Evolutionary conservation across 2,329 filamentous ascomycete species (phyloP).

Genomic region (Diaporthe aspalathi): DNA sequence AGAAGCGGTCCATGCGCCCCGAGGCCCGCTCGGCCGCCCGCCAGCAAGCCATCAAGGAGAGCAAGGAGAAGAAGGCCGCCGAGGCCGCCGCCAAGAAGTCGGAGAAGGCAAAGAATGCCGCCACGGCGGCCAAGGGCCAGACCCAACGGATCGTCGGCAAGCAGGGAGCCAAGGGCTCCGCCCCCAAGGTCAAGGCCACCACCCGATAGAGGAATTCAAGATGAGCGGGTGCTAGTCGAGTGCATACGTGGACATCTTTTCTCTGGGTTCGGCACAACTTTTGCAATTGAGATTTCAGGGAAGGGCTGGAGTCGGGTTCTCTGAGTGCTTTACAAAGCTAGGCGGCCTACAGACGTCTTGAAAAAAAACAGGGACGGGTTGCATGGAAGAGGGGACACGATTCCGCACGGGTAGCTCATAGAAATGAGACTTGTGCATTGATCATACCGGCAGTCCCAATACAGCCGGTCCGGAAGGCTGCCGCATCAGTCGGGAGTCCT

Average conservation of each 20-base stretch:
- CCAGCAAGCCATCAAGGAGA: conserved; percentile 90
- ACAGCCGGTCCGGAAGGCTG: conserved; percentile 24
- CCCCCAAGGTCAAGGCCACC: conserved; percentile 85
- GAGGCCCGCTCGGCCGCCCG: conserved; percentile 95
- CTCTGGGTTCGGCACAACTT: conserved; percentile 25
- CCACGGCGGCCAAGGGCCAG: conserved; percentile 80
- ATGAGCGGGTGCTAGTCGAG: conserved; percentile 37
- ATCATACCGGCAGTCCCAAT: conserved; percentile 36
- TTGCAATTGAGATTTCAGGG: conserved; percentile 39
- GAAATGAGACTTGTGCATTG: conserved; percentile 47
- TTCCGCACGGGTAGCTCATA: conserved; percentile 48
- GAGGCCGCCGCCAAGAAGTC: conserved; percentile 95
- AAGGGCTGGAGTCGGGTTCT: conserved; percentile 41
- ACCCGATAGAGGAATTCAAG: conserved; percentile 75
- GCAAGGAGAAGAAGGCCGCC: conserved; percentile 97
- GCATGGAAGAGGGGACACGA: conserved; percentile 46
- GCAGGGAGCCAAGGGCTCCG: conserved; percentile 94
- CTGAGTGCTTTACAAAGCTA: conserved; percentile 39
- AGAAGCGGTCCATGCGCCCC: conserved; percentile 93
- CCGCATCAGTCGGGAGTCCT: neutral
- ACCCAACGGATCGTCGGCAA: conserved; percentile 88
- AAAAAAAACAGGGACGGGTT: conserved; percentile 42
- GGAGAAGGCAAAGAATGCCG: conserved; percentile 96
- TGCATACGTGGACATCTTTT: conserved; percentile 33
- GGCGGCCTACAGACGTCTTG: conserved; percentile 38